Evolutionary conservation across 352 stramenopile species (phyloP), one percentile per base, ranked within the genome.

Genomic region (Globisporangium parvum): DNA sequence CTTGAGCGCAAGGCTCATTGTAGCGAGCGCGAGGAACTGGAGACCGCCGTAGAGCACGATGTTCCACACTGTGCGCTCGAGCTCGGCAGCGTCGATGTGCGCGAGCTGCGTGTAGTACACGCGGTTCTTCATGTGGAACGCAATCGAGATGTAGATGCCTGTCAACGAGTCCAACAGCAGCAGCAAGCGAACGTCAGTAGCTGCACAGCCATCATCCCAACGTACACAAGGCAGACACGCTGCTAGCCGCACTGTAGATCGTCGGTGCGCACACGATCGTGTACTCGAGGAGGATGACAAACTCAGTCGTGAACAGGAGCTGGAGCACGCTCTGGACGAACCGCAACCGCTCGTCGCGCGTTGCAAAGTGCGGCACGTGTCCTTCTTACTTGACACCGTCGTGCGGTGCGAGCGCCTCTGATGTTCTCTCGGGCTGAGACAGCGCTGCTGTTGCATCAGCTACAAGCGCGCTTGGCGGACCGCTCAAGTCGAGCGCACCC

Each of bases 31-130:
- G 4, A 68, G 17, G 20, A 60, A 24, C n/a, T 71, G 59, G 5
- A 71, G 31, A 9, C 47, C 58, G 21, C 49, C 49, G 53, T 68
- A 71, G 3, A 68, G 8, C 35, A 65, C 14, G 12, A 71, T 47
- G 20, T 67, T 65, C n/a, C 17, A 15, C 0, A 67, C 35, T 21
- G 20, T 56, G n/a, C 24, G 31, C 20, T 33, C 35, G 14, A 59
- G 41, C 8, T 46, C 39, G 4, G 14, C 4, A 3, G 6, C 23
- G 23, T 59, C 53, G 6, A 59, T 44, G n/a, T 39, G 12, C 8
- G 28, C 31, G 26, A 52, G 21, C 26, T 59, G 53, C 14, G 53
- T 11, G 42, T 59, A 59, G 33, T 59, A 59, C 12, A 41, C n/a
- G 12, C 17, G 42, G 45, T 59, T 59, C 6, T 21, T 1, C 26